phyloP scores from a whole-genome alignment of 2,329 filamentous ascomycete species.

The Daldinia eschscholtzii region DNA sequence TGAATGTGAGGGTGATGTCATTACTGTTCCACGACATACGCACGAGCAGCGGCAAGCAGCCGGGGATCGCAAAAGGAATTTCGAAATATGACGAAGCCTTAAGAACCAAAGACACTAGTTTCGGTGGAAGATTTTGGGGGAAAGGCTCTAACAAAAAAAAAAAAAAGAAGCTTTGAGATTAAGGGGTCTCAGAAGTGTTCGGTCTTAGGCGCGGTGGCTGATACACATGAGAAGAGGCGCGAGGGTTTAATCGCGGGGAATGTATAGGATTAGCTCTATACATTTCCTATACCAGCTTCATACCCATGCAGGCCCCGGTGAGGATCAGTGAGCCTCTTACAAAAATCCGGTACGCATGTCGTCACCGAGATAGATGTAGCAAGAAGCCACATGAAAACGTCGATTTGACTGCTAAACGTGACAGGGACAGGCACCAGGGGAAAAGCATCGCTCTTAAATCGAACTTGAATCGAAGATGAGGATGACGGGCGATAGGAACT shows the following conservation, averaged over 20 bases:
- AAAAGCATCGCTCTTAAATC: conserved; percentile 14
- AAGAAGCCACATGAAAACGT: conserved; percentile 27
- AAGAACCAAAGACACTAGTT: background rate
- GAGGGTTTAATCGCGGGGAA: conserved; percentile 25
- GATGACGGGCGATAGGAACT: conserved; percentile 26
- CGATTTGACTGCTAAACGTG: conserved; percentile 18
- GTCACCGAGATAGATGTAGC: conserved; percentile 29
- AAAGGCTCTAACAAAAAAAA: background rate
- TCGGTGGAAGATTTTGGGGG: conserved; percentile 3
- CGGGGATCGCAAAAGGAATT: conserved; percentile 37
- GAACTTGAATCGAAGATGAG: conserved; percentile 16
- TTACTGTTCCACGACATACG: conserved; percentile 37
- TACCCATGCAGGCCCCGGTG: conserved; percentile 11
- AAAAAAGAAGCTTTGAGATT: conserved; percentile 20
- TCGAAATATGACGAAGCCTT: conserved; percentile 41
- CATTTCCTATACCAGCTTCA: background rate
- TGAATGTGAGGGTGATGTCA: conserved; percentile 37
- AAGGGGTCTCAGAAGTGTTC: conserved; percentile 37
- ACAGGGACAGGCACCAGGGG: conserved; percentile 11
- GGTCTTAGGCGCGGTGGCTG: conserved; percentile 29
- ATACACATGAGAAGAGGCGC: conserved; percentile 19
- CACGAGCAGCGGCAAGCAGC: conserved; percentile 32
- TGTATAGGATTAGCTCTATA: conserved; percentile 16
- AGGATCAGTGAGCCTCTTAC: conserved; percentile 14
- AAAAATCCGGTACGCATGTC: conserved; percentile 29